Base-by-base conservation (phyloP, 2,329 filamentous ascomycete genomes). In the Sclerotinia sclerotiorum region DNA sequence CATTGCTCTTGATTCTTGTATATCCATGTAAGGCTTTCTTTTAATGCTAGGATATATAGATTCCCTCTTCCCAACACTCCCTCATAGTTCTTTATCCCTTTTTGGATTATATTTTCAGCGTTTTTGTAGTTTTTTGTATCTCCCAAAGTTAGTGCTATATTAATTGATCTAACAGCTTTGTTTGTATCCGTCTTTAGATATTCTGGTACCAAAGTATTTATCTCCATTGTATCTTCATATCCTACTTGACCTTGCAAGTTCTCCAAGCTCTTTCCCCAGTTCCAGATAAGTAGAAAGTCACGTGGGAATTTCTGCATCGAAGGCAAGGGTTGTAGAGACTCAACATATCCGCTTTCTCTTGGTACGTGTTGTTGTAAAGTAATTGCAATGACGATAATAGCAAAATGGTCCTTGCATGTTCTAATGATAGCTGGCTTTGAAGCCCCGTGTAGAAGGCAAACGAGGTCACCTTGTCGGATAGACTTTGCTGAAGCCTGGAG, bases 1-100 rank as follows among this genome's bases (percentile, higher is more conserved):
- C 2, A 2, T 1, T 19, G 1, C 7, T 27, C 0, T 11, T 54
- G 0, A 3, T n/a, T 1, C 15, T 11, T 2, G 24, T 27, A 42
- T 13, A 44, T 39, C 39, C 35, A 27, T 11, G 13, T n/a, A 44
- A 58, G 56, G 1, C 2, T 27, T 11, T 58, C 56, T 58, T 58
- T 44, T 13, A 44, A 27, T 42, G 39, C n/a, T 29, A 58, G 24
- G 2, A 21, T 19, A 44, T 27, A 15, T 6, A 44, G 1, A 11
- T 1, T 44, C 1, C 11, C 39, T 21, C 1, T 3, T 27, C n/a
- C 56, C 27, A 58, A 15, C 7, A 13, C 1, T 58, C 8, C 35
- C n/a, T 42, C n/a, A n/a, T 42, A 27, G 3, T 27, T 11, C 6
- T 42, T 3, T 11, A 58, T 58, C 15, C 11, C 3, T 19, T 1